A percentile compares a stretch with the other conserved stretches of the same genome.
Conservation (phyloP, 345 rosid genomes). For the Acer negundo region DNA sequence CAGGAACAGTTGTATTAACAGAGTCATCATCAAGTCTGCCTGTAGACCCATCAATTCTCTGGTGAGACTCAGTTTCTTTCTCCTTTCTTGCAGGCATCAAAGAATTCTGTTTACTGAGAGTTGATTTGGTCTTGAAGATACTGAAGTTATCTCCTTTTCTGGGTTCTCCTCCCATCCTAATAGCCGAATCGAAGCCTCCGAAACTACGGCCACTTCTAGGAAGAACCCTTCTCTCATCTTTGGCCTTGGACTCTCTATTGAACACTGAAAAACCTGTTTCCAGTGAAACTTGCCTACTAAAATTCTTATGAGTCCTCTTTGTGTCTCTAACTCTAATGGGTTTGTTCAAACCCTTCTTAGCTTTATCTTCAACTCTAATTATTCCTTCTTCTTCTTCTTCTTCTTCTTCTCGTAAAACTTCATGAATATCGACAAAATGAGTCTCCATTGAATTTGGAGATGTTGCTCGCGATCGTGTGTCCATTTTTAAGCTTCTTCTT, state of each 20-base stretch:
- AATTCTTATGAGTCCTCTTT: slow-evolving; percentile 45
- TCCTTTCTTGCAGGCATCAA: slow-evolving; percentile 62
- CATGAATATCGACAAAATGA: slow-evolving; percentile 69
- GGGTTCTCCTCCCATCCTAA: slow-evolving; percentile 38
- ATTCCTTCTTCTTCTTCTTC: slow-evolving; percentile 21
- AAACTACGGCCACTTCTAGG: slow-evolving; percentile 82
- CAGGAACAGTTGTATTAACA: slow-evolving; percentile 67
- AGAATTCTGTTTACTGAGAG: slow-evolving; percentile 83
- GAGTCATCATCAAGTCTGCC: slow-evolving; percentile 53
- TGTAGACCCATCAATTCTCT: slow-evolving; percentile 33
- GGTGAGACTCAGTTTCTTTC: slow-evolving; percentile 39
- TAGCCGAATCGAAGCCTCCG: slow-evolving; percentile 67
- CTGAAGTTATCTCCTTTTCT: slow-evolving; percentile 65
- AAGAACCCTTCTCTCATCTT: slow-evolving; percentile 55
- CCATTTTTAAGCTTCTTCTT: slow-evolving; percentile 23
- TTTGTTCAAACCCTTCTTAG: slow-evolving; percentile 28
- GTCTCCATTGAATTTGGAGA: slow-evolving; percentile 24
- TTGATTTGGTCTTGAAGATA: slow-evolving; percentile 77
- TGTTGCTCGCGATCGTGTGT: slow-evolving; percentile 15
- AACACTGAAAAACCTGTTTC: slow-evolving; percentile 88
- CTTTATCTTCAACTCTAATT: slow-evolving; percentile 32
- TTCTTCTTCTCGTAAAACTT: slow-evolving; percentile 46
- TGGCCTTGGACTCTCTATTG: slow-evolving; percentile 49
- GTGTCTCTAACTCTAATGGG: slow-evolving; percentile 40
- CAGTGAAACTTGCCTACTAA: slow-evolving; percentile 77